Percentiles rank a stretch among this genome's conserved stretches.
Evolutionary conservation across 768 basidiomycete species (phyloP).

Genomic region (Podaxis carcinomalis): DNA sequence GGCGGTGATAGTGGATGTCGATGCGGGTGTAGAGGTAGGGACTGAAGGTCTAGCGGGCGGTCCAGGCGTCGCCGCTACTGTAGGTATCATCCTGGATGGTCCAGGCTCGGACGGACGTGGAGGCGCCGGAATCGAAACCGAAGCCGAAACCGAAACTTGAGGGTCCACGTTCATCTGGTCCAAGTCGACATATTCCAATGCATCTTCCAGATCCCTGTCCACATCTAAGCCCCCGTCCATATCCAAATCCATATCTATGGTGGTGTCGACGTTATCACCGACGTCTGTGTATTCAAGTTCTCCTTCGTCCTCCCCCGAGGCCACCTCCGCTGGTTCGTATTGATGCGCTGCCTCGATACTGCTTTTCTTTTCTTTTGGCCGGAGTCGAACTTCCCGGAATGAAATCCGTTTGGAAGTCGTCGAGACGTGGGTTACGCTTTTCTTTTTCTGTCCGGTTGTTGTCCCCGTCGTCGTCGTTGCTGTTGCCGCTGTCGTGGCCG

Average conservation of each 20-base stretch:
- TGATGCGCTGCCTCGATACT: not conserved
- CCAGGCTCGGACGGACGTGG: not conserved
- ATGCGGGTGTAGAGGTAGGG: not conserved
- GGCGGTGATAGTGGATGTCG: not conserved
- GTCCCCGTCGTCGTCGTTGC: not conserved
- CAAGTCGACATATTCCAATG: slow-evolving; percentile 3
- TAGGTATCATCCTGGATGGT: not conserved
- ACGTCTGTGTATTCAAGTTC: not conserved
- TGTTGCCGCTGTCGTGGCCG: not conserved
- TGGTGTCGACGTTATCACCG: not conserved
- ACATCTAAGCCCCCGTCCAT: not conserved
- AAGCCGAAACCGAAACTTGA: no score
- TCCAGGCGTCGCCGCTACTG: no score
- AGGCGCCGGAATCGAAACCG: no score
- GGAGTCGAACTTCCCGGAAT: slow-evolving; percentile 69
- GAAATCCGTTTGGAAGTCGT: slow-evolving; percentile 64
- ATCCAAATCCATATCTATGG: not conserved
- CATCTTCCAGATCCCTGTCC: not conserved
- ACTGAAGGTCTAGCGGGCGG: not conserved
- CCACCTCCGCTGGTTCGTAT: not conserved
- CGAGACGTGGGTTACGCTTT: slow-evolving; percentile 50
- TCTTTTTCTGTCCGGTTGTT: slow-evolving; percentile 33
- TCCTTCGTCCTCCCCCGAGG: not conserved
- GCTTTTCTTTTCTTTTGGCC: slow-evolving; percentile 26
- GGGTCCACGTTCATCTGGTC: not conserved